Evolutionary conservation across 345 rosid species (phyloP), one percentile per base, ranked within the genome.

Genomic region (Carallia brachiata): DNA sequence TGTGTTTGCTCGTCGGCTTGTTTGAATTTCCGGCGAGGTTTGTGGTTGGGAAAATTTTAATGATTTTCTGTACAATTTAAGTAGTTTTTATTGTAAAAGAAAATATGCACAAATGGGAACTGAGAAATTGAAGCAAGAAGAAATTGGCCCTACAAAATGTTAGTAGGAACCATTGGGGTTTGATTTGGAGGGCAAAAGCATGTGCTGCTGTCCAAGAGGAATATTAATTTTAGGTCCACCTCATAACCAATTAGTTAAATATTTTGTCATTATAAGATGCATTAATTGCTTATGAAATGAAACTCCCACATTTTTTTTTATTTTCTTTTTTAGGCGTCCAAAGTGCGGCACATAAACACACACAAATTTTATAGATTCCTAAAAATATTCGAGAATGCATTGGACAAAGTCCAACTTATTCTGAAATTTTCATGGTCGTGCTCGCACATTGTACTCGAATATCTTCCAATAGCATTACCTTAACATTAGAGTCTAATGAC

Each of bases 111-210:
- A 0, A 37, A 63, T 5, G 23, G 23, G 23, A 50, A 30, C 7
- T 1, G 44, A n/a, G 3, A 55, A 27, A 48, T 17, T 3, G 16
- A 44, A 4, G 34, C 0, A 8, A 60, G 39, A 15, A 57, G 7
- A 2, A 12, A 18, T 47, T 0, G 86, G 85, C 34, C 85, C 86
- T 69, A 78, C 83, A 2, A 5, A 40, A 62, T 9, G 5, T 27
- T 6, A 17, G 50, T 6, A 17, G 50, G 16, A 13, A 12, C 4
- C 12, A 12, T 44, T 12, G 63, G 60, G 37, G 77, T 81, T 84
- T 81, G 87, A 84, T 75, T 77, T 65, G 6, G 62, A 59, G 76
- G 32, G 75, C 85, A 61, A 37, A 75, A n/a, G 81, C 88, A 84
- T 81, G 90, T 86, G 90, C 72, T 23, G 48, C 8, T 73, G 79